phyloP scores from a whole-genome alignment of 139 green algal genomes.

The Picochlorum sp. region DNA sequence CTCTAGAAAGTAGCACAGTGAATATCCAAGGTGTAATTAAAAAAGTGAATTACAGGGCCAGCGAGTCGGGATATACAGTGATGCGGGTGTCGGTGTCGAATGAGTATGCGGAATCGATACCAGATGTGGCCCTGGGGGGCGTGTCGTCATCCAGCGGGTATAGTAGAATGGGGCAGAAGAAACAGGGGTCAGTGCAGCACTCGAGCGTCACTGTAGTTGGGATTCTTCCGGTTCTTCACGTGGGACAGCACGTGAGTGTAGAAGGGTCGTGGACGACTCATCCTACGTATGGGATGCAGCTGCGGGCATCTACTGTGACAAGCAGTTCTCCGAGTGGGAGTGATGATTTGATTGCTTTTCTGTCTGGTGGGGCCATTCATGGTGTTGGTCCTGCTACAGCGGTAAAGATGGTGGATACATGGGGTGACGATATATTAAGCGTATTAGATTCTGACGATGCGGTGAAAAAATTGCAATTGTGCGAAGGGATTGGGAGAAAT shows the following conservation, averaged over 20 bases:
- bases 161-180: neutral
- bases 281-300: constrained; percentile 25
- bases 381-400: constrained; percentile 33
- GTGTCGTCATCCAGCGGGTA: neutral
- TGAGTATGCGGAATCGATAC: neutral
- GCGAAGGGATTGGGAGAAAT: constrained; percentile 2
- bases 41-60: constrained; percentile 15
- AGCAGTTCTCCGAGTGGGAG: neutral
- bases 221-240: constrained; percentile 11
- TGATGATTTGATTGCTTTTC: constrained; percentile 18
- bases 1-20: too few relatives aligned
- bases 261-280: constrained; percentile 23
- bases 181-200: neutral
- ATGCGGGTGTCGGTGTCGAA: constrained; percentile 6
- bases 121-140: neutral
- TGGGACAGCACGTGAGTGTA: constrained; percentile 22
- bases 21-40: constrained; percentile 24
- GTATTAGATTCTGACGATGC: constrained; percentile 22
- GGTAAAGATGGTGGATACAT: constrained; percentile 9
- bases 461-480: constrained; percentile 1
- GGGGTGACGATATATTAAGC: constrained; percentile 6
- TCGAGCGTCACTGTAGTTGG: constrained; percentile 26
- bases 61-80: constrained; percentile 30
- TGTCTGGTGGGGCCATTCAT: constrained; percentile 16
- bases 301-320: constrained; percentile 4